Conservation (phyloP, 768 basidiomycete genomes). For the Trichaptum fuscoviolaceum region DNA sequence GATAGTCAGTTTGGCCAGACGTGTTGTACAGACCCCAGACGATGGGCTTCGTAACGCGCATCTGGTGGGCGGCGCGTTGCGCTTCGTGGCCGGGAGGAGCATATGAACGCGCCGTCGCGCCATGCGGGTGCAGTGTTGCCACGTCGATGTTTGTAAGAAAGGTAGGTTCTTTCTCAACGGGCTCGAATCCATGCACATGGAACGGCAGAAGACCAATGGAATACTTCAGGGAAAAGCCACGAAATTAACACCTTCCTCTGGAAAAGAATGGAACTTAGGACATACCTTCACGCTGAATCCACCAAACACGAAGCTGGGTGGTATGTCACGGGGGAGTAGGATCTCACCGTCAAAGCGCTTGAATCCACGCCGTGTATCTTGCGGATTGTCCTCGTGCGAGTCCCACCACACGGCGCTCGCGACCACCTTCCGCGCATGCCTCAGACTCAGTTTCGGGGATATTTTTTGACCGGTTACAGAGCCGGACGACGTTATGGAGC, state of each 20-base stretch:
- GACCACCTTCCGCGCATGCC: slow-evolving; percentile 10
- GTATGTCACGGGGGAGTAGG: slow-evolving; percentile 12
- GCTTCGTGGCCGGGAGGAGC: slow-evolving; percentile 48
- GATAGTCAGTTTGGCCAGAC: neutral
- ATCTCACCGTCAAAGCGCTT: slow-evolving; percentile 16
- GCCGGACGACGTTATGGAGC: slow-evolving; percentile 1
- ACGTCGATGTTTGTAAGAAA: slow-evolving; percentile 37
- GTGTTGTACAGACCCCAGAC: neutral
- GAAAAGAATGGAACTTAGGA: slow-evolving; percentile 6
- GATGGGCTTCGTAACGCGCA: neutral
- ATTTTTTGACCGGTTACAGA: neutral
- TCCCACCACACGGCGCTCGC: slow-evolving; percentile 16
- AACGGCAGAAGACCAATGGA: neutral
- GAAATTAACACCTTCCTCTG: neutral
- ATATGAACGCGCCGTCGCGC: slow-evolving; percentile 37
- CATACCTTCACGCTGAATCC: slow-evolving; percentile 45
- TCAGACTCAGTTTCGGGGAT: neutral
- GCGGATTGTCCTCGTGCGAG: neutral
- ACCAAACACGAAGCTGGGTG: slow-evolving; percentile 31
- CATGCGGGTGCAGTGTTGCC: slow-evolving; percentile 32
- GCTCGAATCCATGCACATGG: slow-evolving; percentile 8
- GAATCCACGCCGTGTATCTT: slow-evolving; percentile 1
- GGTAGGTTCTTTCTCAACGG: slow-evolving; percentile 24
- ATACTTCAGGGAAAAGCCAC: slow-evolving; percentile 2
- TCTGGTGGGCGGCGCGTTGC: slow-evolving; percentile 1